Conservation (phyloP, 2,329 filamentous ascomycete species). For the Paracorniculantispora psalliotae region DNA sequence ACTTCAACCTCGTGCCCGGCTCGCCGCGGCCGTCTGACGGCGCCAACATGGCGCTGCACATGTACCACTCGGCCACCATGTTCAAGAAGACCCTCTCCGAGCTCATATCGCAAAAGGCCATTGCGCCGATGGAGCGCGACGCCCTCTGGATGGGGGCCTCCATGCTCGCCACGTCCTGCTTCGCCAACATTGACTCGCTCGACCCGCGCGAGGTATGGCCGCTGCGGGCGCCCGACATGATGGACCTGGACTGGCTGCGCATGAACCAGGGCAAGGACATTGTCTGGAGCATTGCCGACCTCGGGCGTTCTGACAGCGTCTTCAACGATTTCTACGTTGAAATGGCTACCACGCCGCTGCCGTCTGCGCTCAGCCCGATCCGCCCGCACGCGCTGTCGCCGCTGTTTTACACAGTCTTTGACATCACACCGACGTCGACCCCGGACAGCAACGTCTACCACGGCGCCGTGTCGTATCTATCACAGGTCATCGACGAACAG, state of each 20-base stretch:
- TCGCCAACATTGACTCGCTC: conserved; percentile 36
- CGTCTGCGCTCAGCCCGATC: background rate
- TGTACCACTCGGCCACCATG: conserved; percentile 35
- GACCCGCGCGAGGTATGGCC: conserved; percentile 49
- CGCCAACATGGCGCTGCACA: conserved; percentile 17
- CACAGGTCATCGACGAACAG: conserved; percentile 28
- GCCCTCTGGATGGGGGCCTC: conserved; percentile 39
- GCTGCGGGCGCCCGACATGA: conserved; percentile 32
- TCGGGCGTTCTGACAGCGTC: conserved; percentile 38
- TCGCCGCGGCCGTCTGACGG: background rate
- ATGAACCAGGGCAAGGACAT: conserved; percentile 48
- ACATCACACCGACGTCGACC: conserved; percentile 15
- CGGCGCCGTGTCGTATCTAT: conserved; percentile 26
- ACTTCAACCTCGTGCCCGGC: background rate
- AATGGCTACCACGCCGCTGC: background rate
- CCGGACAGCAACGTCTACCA: conserved; percentile 23
- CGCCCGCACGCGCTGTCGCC: conserved; percentile 22
- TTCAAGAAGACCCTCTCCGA: conserved; percentile 36
- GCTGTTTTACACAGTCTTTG: conserved; percentile 24
- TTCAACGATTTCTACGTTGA: conserved; percentile 29
- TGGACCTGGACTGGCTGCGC: conserved; percentile 50
- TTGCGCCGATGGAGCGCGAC: conserved; percentile 33
- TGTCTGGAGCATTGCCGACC: conserved; percentile 44
- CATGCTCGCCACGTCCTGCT: conserved; percentile 36
- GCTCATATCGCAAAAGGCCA: conserved; percentile 19